Percentiles rank a stretch among this genome's conserved stretches.
These are phyloP conservation scores for Termitomyces sp. DNA, from an alignment of 768 basidiomycete species.

Conservation along the genomic window DNA sequence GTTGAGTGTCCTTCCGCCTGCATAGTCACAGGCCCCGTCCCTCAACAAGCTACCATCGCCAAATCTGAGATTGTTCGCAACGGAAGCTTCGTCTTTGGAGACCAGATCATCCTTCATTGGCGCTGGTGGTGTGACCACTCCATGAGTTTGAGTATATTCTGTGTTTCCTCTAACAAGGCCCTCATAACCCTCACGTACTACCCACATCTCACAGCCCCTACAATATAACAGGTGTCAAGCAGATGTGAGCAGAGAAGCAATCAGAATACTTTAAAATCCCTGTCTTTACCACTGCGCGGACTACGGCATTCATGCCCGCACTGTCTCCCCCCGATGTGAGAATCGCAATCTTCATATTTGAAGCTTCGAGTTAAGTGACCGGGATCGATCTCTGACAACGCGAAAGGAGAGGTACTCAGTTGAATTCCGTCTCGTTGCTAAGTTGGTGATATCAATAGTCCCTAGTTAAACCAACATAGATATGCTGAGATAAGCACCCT, in stretches of 20 bases:
- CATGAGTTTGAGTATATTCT: conserved; percentile 22
- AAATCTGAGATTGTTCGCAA: conserved; percentile 75
- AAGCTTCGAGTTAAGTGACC: too few species aligned
- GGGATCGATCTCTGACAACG: neutral
- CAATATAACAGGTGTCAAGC: neutral
- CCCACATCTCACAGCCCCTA: conserved; percentile 94
- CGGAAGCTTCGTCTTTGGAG: conserved; percentile 13
- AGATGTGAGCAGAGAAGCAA: neutral
- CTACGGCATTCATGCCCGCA: conserved; percentile 96
- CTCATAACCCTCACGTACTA: conserved; percentile 98
- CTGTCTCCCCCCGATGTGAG: conserved; percentile 97
- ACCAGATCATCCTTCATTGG: conserved; percentile 4
- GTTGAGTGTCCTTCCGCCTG: conserved; percentile 69
- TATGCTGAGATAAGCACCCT: neutral
- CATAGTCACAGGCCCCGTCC: conserved; percentile 78
- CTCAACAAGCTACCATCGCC: conserved; percentile 74
- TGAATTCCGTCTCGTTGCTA: neutral
- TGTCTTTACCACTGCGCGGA: conserved; percentile 89
- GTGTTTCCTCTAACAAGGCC: conserved; percentile 93
- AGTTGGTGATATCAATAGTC: neutral
- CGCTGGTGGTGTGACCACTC: conserved; percentile 8
- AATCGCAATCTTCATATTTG: conserved; percentile 82
- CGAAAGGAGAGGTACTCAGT: neutral
- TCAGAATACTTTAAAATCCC: conserved; percentile 75
- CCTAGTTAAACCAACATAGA: too few species aligned